Conservation (phyloP, 768 basidiomycete species). For the Punctularia strigosozonata region DNA sequence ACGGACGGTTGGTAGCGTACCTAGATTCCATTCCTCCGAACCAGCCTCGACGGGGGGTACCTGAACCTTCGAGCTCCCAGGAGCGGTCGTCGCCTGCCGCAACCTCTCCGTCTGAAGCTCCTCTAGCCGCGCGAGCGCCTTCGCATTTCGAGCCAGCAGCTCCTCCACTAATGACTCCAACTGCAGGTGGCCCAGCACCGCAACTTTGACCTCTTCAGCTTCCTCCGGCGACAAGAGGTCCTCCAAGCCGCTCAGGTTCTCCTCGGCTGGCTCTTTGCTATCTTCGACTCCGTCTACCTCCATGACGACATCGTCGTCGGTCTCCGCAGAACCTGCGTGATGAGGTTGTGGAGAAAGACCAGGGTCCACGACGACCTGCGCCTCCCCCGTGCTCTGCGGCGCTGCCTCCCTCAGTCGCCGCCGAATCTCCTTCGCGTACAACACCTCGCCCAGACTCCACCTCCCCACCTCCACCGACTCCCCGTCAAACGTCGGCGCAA, state of each 20-base stretch:
- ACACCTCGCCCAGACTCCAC: constrained; percentile 43
- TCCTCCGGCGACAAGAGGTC: constrained; percentile 47
- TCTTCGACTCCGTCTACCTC: constrained; percentile 7
- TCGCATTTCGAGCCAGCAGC: constrained; percentile 52
- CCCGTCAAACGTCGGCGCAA: constrained; percentile 72
- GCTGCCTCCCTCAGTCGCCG: constrained; percentile 14
- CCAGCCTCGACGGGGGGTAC: constrained; percentile 44
- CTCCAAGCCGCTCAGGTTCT: constrained; percentile 31
- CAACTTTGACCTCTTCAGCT: constrained; percentile 43
- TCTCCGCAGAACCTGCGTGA: not conserved
- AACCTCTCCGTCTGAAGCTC: constrained; percentile 53
- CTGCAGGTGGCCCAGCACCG: constrained; percentile 46
- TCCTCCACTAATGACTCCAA: constrained; percentile 61
- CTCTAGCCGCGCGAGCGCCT: constrained; percentile 51
- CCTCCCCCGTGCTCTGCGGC: constrained; percentile 3
- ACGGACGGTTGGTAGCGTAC: constrained; percentile 28
- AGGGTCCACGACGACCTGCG: not conserved
- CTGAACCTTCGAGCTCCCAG: too few relatives aligned
- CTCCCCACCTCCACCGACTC: constrained; percentile 64
- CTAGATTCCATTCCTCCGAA: constrained; percentile 77
- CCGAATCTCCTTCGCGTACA: constrained; percentile 37
- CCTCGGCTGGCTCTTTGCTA: constrained; percentile 13
- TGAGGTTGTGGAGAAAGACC: not conserved
- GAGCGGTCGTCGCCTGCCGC: constrained; percentile 30
- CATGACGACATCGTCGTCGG: constrained; percentile 7